phyloP scores from a whole-genome alignment of 805 yeast species.

The Maudiozyma barnettii region DNA sequence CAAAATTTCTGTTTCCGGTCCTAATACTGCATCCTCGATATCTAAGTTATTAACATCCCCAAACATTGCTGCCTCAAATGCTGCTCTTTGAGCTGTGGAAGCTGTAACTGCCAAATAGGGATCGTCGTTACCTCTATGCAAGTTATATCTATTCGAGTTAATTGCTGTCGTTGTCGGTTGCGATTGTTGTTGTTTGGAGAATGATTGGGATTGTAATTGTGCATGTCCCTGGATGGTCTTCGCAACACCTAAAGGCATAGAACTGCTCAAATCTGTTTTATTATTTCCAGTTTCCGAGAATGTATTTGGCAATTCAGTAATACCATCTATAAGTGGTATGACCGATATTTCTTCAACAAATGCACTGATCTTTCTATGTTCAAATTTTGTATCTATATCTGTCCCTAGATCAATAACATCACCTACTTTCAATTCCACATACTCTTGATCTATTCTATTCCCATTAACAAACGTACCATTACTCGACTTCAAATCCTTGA shows the following conservation, averaged over 20 bases:
- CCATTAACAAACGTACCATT: slow-evolving; percentile 92
- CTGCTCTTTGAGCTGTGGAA: slow-evolving; percentile 20
- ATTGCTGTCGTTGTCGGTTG: neutral
- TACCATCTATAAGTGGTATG: slow-evolving; percentile 29
- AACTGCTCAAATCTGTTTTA: too few species aligned
- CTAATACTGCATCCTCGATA: slow-evolving; percentile 43
- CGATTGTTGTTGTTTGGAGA: neutral
- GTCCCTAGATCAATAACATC: slow-evolving; percentile 92
- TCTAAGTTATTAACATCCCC: slow-evolving; percentile 44
- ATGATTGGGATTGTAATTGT: neutral
- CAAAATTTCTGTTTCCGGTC: slow-evolving; percentile 37
- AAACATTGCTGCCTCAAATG: slow-evolving; percentile 53
- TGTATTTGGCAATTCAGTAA: slow-evolving; percentile 2
- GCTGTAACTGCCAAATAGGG: slow-evolving; percentile 3
- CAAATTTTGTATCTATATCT: slow-evolving; percentile 57
- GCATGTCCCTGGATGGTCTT: neutral
- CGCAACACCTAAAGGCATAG: neutral
- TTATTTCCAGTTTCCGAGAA: neutral
- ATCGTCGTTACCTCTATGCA: neutral
- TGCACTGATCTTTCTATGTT: slow-evolving; percentile 81
- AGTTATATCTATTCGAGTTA: neutral
- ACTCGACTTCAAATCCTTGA: slow-evolving; percentile 81
- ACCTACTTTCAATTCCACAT: slow-evolving; percentile 59
- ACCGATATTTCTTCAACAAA: slow-evolving; percentile 64
- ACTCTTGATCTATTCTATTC: slow-evolving; percentile 45